These are phyloP conservation scores for Purshia tridentata DNA, from an alignment of 306 rosid genomes.

Conservation along the genomic window DNA sequence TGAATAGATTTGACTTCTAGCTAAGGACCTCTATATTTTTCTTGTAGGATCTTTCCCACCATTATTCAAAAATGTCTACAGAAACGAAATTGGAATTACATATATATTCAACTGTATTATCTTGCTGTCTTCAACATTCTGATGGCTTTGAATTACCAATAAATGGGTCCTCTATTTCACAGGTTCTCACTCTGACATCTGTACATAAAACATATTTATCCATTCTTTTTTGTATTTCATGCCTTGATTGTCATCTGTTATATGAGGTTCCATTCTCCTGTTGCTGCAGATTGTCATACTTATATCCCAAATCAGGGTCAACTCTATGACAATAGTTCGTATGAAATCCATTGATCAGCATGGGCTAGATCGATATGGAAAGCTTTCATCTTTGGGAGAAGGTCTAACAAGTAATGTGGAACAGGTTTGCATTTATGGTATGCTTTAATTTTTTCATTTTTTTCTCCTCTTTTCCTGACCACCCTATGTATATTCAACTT, in stretches of 20 bases:
- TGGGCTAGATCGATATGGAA: constrained; percentile 41
- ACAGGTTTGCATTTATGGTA: constrained; percentile 55
- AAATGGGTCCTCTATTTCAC: constrained; percentile 50
- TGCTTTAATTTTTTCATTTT: constrained; percentile 1
- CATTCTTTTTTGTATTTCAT: not conserved
- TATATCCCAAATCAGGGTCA: constrained; percentile 82
- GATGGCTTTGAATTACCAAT: constrained; percentile 40
- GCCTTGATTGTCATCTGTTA: constrained; percentile 9
- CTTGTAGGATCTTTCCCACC: constrained; percentile 71
- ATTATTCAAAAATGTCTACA: constrained; percentile 46
- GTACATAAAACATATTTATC: not conserved
- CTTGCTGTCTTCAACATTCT: constrained; percentile 55
- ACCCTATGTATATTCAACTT: not conserved
- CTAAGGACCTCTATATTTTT: constrained; percentile 37
- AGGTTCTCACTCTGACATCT: constrained; percentile 46
- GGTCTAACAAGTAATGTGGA: constrained; percentile 65
- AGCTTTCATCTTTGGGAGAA: constrained; percentile 31
- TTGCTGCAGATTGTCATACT: constrained; percentile 64
- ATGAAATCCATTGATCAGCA: constrained; percentile 59
- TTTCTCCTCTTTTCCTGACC: not conserved
- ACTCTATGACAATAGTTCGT: constrained; percentile 76
- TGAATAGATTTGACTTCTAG: constrained; percentile 27
- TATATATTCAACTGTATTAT: constrained; percentile 60
- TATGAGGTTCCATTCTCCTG: constrained; percentile 29
- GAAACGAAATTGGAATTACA: constrained; percentile 80